Percentiles rank a stretch among this genome's conserved stretches.
Evolutionary conservation across 1,139 yeast genomes (phyloP).

Genomic region (Saccharomycopsis hybrid): DNA sequence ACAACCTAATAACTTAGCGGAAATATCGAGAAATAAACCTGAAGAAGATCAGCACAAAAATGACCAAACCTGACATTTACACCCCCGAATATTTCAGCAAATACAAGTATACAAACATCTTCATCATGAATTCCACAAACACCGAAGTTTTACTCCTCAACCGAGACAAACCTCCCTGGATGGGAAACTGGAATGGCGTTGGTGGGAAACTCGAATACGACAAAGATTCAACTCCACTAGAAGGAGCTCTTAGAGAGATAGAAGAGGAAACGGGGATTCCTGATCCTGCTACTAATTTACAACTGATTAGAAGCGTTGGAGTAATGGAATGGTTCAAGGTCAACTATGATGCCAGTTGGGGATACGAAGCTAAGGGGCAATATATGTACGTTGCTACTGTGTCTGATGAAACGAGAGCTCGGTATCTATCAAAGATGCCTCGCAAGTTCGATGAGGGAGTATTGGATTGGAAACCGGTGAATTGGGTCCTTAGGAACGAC

Average conservation of each 20-base stretch:
- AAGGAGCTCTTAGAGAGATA: slow-evolving; percentile 40
- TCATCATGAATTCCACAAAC: slow-evolving; percentile 9
- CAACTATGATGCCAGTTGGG: no score
- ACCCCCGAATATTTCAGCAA: no score
- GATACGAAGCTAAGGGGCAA: slow-evolving; percentile 35
- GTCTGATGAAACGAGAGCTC: slow-evolving; percentile 27
- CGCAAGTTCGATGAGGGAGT: slow-evolving; percentile 34
- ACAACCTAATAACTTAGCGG: no score
- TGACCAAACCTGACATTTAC: no score
- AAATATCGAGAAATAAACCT: no score
- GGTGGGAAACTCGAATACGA: slow-evolving; percentile 40
- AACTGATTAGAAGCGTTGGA: slow-evolving; percentile 29
- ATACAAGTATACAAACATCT: slow-evolving; percentile 19
- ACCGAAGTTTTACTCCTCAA: slow-evolving; percentile 34
- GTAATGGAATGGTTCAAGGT: slow-evolving; percentile 40
- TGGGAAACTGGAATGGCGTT: slow-evolving; percentile 49
- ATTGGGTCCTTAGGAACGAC: slow-evolving; percentile 36
- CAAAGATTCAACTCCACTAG: slow-evolving; percentile 31
- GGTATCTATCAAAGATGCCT: slow-evolving; percentile 23
- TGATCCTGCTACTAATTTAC: slow-evolving; percentile 26
- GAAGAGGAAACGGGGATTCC: slow-evolving; percentile 39
- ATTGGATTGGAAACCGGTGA: slow-evolving; percentile 39
- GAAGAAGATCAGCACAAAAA: no score
- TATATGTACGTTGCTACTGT: slow-evolving; percentile 39
- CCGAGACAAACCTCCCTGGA: slow-evolving; percentile 43